Percentiles rank a stretch among this genome's conserved stretches.
phyloP scores from a whole-genome alignment of 352 stramenopile species.

The Phytophthora tentaculata region DNA sequence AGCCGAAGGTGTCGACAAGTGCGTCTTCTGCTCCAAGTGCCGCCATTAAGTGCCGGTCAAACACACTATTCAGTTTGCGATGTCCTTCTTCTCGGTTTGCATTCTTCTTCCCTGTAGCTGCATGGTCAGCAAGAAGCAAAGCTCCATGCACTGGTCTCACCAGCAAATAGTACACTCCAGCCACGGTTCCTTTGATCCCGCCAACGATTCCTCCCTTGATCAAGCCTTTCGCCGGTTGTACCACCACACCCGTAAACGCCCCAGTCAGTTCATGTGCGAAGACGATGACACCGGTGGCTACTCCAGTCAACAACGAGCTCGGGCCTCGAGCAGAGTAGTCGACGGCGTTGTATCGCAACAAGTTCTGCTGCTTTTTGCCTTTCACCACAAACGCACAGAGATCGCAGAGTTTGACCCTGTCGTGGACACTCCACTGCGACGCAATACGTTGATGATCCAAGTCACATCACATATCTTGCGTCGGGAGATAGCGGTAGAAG shows the following conservation, averaged over 20 bases:
- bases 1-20: conserved; percentile 28
- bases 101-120: conserved; percentile 47
- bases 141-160: conserved; percentile 44
- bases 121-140: conserved; percentile 44
- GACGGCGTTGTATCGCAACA: conserved; percentile 42
- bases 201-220: conserved; percentile 27
- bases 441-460: conserved; percentile 36
- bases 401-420: conserved; percentile 48
- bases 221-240: conserved; percentile 36
- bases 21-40: conserved; percentile 31
- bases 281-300: conserved; percentile 22
- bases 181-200: conserved; percentile 23
- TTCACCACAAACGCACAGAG: conserved; percentile 38
- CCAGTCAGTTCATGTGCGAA: conserved; percentile 47
- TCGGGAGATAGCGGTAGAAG: conserved; percentile 86
- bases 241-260: conserved; percentile 49
- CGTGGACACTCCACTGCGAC: conserved; percentile 37
- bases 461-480: conserved; percentile 85
- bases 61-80: conserved; percentile 34
- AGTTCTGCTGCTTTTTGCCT: conserved; percentile 29
- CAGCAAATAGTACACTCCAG: conserved; percentile 34
- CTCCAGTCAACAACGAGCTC: conserved; percentile 30
- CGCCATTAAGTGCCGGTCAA: conserved; percentile 35
- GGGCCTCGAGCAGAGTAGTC: conserved; percentile 48
- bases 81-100: conserved; percentile 43